A percentile compares a stretch with the other conserved stretches of the same genome.
Conservation (phyloP, 164 flowering plant genomes). For the Magnolia sinica region DNA sequence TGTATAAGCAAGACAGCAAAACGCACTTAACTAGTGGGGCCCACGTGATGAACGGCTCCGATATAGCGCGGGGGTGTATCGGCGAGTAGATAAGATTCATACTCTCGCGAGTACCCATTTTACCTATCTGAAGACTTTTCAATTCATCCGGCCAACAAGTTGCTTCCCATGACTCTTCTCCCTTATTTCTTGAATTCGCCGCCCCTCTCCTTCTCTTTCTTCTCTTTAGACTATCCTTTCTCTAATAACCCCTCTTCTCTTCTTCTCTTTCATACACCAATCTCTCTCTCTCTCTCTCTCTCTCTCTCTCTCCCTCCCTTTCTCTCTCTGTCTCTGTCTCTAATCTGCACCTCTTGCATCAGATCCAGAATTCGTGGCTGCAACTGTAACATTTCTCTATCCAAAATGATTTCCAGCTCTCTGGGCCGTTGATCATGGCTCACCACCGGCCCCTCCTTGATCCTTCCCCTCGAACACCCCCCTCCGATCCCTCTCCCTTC, state of each 20-base stretch:
- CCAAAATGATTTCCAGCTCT: slow-evolving; percentile 14
- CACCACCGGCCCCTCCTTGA: slow-evolving; percentile 40
- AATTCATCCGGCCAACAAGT: background rate
- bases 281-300: background rate
- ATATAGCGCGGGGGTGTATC: too few species aligned
- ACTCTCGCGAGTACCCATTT: background rate
- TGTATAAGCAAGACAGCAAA: too few species aligned
- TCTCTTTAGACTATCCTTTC: background rate
- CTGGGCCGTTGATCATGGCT: slow-evolving; percentile 45
- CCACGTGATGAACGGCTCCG: background rate
- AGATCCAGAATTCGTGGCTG: background rate
- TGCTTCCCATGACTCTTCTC: background rate
- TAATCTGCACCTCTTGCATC: background rate
- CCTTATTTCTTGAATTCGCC: background rate
- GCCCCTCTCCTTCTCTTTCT: background rate
- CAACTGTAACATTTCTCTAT: background rate
- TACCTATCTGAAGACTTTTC: background rate
- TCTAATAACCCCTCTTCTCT: background rate
- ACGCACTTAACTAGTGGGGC: background rate
- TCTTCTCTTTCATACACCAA: background rate
- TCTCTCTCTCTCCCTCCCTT: background rate
- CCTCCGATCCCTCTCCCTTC: slow-evolving; percentile 6
- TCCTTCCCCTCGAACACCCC: slow-evolving; percentile 37
- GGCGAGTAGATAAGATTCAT: background rate
- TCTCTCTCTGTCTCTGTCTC: background rate